Conservation (phyloP, 2,329 filamentous ascomycete species). For the Tolypocladium amazonense region DNA sequence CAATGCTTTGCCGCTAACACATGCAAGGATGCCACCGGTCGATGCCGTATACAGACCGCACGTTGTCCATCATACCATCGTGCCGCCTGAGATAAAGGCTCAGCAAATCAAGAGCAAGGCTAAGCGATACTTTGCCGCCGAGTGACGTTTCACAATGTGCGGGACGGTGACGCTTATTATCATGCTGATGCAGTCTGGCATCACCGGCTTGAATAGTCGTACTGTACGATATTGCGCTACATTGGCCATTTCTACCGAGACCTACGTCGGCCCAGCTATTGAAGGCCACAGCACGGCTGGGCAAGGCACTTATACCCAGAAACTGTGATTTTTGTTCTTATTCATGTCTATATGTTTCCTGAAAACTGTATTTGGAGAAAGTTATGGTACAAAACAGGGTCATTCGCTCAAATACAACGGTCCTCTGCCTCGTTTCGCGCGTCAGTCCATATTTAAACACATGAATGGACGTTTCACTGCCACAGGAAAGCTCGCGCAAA, state of each 20-base stretch:
- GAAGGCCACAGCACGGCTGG: conserved; percentile 1
- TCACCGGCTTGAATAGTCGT: neutral
- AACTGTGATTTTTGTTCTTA: neutral
- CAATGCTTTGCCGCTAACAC: neutral
- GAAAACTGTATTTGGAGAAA: neutral
- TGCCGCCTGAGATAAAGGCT: conserved; percentile 60
- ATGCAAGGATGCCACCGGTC: conserved; percentile 64
- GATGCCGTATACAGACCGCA: conserved; percentile 87
- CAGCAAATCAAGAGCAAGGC: conserved; percentile 54
- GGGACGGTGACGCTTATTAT: neutral
- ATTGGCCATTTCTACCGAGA: neutral
- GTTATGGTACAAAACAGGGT: neutral
- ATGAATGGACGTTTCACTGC: neutral
- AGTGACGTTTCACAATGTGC: conserved; percentile 23
- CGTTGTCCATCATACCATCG: conserved; percentile 79
- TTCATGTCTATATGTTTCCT: neutral
- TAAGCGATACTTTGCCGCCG: conserved; percentile 63
- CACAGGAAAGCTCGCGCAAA: neutral
- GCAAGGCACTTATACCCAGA: conserved; percentile 5
- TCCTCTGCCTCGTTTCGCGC: neutral
- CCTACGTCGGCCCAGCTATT: neutral
- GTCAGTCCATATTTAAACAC: neutral
- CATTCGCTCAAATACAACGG: neutral
- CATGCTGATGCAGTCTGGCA: neutral
- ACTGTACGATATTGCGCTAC: conserved; percentile 1